Percentiles rank a stretch among this genome's conserved stretches.
Conservation (phyloP, 257 asterid genomes). For the Penstemon eatonii region DNA sequence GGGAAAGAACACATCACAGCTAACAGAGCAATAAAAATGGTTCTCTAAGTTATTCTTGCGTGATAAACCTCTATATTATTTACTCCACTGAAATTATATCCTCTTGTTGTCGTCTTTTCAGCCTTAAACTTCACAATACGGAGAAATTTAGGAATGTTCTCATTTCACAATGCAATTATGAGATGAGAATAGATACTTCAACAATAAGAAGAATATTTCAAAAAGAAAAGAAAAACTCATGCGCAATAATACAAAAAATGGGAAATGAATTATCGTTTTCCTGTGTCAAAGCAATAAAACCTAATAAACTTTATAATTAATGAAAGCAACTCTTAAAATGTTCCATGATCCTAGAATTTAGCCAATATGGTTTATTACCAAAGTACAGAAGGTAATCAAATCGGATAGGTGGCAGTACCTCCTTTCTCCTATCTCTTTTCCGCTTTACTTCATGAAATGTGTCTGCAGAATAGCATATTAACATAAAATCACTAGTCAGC, state of each 20-base stretch:
- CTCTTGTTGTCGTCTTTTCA: neutral
- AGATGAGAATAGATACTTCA: slow-evolving; percentile 2
- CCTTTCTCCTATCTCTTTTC: slow-evolving; percentile 74
- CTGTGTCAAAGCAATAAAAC: neutral
- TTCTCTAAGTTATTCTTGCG: slow-evolving; percentile 12
- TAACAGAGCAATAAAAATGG: slow-evolving; percentile 19
- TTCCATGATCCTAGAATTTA: neutral
- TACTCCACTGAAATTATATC: neutral
- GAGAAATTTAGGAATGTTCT: neutral
- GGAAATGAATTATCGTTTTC: slow-evolving; percentile 9
- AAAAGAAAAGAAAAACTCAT: neutral
- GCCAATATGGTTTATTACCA: slow-evolving; percentile 7
- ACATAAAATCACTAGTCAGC: slow-evolving; percentile 30
- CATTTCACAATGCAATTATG: neutral
- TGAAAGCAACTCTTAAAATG: neutral
- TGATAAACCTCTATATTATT: neutral
- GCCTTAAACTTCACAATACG: neutral
- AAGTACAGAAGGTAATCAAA: neutral
- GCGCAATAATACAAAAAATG: neutral
- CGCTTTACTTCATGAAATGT: slow-evolving; percentile 88
- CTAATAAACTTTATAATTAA: slow-evolving; percentile 3
- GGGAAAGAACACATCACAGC: neutral
- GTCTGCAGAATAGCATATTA: slow-evolving; percentile 49
- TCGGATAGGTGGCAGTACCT: slow-evolving; percentile 48
- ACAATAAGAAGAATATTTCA: neutral